Evolutionary conservation across 2,329 filamentous ascomycete genomes (phyloP).

Genomic region (Ascochyta koolunga): DNA sequence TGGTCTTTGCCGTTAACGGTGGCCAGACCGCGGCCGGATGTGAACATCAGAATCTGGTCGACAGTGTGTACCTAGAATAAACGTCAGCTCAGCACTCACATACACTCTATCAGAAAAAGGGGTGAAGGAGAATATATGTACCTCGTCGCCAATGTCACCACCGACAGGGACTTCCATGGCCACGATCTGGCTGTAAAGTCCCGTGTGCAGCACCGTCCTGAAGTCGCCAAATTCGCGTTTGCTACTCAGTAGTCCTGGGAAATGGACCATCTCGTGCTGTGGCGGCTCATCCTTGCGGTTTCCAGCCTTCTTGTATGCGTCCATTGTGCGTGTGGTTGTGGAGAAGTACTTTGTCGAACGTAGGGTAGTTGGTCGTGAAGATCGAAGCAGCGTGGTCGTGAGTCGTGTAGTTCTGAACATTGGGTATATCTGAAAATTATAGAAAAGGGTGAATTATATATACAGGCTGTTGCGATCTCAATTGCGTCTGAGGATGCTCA

Average conservation of each 20-base stretch:
- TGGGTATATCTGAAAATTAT: not conserved
- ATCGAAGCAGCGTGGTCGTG: not conserved
- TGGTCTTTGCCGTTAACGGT: slow-evolving; percentile 66
- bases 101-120: no score
- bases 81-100: not conserved
- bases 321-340: slow-evolving; percentile 22
- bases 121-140: slow-evolving; percentile 33
- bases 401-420: slow-evolving; percentile 11
- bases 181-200: slow-evolving; percentile 66
- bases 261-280: slow-evolving; percentile 63
- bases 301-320: slow-evolving; percentile 33
- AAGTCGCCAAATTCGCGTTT: slow-evolving; percentile 64
- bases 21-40: slow-evolving; percentile 63
- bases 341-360: not conserved
- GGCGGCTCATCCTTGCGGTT: slow-evolving; percentile 38
- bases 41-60: slow-evolving; percentile 70
- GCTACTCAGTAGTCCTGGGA: slow-evolving; percentile 61
- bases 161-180: slow-evolving; percentile 69
- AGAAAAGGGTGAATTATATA: not conserved
- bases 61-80: slow-evolving; percentile 58
- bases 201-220: slow-evolving; percentile 67
- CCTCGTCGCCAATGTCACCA: slow-evolving; percentile 71
- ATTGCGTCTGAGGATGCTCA: not conserved
- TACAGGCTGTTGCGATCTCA: not conserved
- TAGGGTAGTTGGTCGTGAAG: not conserved